Base-by-base conservation (phyloP, 2,329 filamentous ascomycete genomes). In the Ambrosiella xylebori region DNA sequence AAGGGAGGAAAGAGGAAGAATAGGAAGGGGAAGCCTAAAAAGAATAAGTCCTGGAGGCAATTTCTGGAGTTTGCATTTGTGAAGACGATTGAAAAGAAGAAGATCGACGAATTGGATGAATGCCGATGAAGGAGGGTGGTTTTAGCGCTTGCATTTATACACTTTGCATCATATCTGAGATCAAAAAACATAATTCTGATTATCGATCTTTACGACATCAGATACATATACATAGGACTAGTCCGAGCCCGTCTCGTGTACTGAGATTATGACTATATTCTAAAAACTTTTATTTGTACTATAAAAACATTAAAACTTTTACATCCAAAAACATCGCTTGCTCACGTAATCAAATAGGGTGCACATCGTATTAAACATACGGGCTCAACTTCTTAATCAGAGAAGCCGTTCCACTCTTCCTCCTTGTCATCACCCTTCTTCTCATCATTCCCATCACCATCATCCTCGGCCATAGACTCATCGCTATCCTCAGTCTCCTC, bases 31-130 rank as follows among this genome's bases (percentile, higher is more conserved):
- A 74, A 75, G 57, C 78, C 77, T 65, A 73, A 76, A 58, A 71
- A 73, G 63, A 76, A 77, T 64, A 81, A 84, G 67, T 74, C 81
- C 5, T 95, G 89, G 89, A 75, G 82, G 61, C 80, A 84, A 54
- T 95, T 95, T 67, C 71, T 94, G 36, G 70, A 74, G 60, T 81
- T 88, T 58, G 89, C 89, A 0, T 95, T 93, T 71, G 86, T 95
- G 19, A 79, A 82, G 44, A 89, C 84, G 2, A 71, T 86, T 64
- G 76, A 80, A 55, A 72, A 79, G 57, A 75, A 84, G 54, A 81
- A 91, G 45, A 73, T 94, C 40, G 71, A 77, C 65, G 70, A 75
- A 63, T 64, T 74, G 64, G 55, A 54, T 27, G 17, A 39, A 12
- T 51, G 38, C n/a, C 11, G 40, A 41, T 13, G 11, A 47, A 47